phyloP scores from a whole-genome alignment of 176 grass and related monocot genomes.

The sorghum (Sorghum bicolor) region Sorghum_bicolor_NCBIv3 NC_012878.2:1532001-1532500 shows the following conservation, averaged over 20 bases:
- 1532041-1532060: constrained; percentile 41
- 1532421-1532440: constrained; percentile 58
- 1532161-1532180: constrained; percentile 55
- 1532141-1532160: not conserved
- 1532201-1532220: not conserved
- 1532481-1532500: constrained; percentile 88
- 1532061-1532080: constrained; percentile 44
- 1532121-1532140: constrained; percentile 14
- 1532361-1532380: constrained; percentile 68
- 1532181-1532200: constrained; percentile 28
- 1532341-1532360: constrained; percentile 69
- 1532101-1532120: not conserved
- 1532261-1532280: not conserved
- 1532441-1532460: constrained; percentile 94
- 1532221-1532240: not conserved
- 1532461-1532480: constrained; percentile 91
- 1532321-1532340: constrained; percentile 74
- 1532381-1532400: constrained; percentile 57
- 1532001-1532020: not conserved
- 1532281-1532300: not conserved
- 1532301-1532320: constrained; percentile 29
- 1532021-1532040: constrained; percentile 34
- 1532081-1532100: constrained; percentile 28
- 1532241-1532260: constrained; percentile 15
- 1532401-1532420: constrained; percentile 23